Percentiles rank a stretch among this genome's conserved stretches.
Evolutionary conservation across 495 filamentous ascomycete genomes (phyloP).

Genomic region (Penicillium canariense): DNA sequence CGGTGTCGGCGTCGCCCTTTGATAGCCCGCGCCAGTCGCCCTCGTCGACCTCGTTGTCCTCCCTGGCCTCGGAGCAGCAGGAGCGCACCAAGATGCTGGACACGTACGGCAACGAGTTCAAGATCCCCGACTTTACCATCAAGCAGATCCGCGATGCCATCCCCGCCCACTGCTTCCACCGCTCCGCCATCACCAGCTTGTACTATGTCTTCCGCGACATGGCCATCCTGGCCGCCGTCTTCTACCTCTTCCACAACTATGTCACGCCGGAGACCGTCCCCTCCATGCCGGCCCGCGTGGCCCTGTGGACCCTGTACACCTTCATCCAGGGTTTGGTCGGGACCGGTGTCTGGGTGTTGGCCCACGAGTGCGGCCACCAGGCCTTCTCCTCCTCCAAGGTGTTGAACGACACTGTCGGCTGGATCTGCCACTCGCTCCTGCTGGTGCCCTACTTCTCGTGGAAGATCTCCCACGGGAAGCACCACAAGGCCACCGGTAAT

Average conservation of each 20-base stretch:
- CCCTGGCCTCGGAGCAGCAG: slow-evolving; percentile 63
- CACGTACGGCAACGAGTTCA: slow-evolving; percentile 67
- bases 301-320: slow-evolving; percentile 60
- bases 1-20: slow-evolving; percentile 61
- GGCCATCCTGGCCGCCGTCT: slow-evolving; percentile 51
- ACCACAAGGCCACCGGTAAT: slow-evolving; percentile 95
- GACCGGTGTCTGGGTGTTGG: slow-evolving; percentile 69
- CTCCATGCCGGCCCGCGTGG: slow-evolving; percentile 44
- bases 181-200: slow-evolving; percentile 58
- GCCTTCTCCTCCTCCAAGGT: slow-evolving; percentile 78
- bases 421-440: slow-evolving; percentile 76
- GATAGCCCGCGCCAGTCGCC: slow-evolving; percentile 73
- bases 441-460: slow-evolving; percentile 89
- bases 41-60: slow-evolving; percentile 89
- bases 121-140: slow-evolving; percentile 69
- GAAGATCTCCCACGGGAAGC: slow-evolving; percentile 91
- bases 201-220: slow-evolving; percentile 64
- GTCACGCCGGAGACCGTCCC: slow-evolving; percentile 63
- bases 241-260: slow-evolving; percentile 63
- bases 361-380: slow-evolving; percentile 73
- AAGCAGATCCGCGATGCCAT: slow-evolving; percentile 66
- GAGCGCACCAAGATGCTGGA: slow-evolving; percentile 56
- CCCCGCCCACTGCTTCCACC: slow-evolving; percentile 62
- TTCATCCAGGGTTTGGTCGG: slow-evolving; percentile 63
- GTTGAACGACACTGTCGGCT: slow-evolving; percentile 83